A percentile compares a stretch with the other conserved stretches of the same genome.
Evolutionary conservation across 176 grass and related monocot genomes (phyloP).

Genomic region (Oryza australiensis): DNA sequence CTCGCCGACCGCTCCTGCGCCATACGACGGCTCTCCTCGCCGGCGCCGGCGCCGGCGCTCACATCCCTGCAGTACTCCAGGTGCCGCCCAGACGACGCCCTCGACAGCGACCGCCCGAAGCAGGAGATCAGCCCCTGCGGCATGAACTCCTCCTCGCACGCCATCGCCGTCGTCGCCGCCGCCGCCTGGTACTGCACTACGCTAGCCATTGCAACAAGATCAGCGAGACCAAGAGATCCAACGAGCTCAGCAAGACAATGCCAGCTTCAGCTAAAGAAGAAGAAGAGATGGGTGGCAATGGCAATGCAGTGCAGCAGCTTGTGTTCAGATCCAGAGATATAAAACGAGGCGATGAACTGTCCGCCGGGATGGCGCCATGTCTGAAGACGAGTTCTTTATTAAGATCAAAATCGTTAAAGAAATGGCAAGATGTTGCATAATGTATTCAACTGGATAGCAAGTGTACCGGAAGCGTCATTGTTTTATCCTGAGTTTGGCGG

Average conservation of each 20-base stretch:
- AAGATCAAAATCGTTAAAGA: not conserved
- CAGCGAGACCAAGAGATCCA: not conserved
- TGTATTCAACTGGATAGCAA: constrained; percentile 25
- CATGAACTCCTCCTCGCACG: constrained; percentile 39
- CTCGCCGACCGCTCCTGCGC: constrained; percentile 50
- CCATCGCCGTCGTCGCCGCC: not conserved
- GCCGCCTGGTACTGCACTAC: constrained; percentile 44
- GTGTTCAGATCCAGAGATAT: constrained; percentile 50
- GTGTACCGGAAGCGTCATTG: constrained; percentile 42
- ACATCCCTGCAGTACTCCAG: constrained; percentile 53
- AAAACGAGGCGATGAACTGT: constrained; percentile 49
- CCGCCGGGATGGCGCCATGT: constrained; percentile 44
- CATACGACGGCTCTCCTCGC: constrained; percentile 25
- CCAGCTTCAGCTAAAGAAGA: not conserved
- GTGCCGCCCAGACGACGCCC: constrained; percentile 39
- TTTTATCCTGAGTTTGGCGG: constrained; percentile 40
- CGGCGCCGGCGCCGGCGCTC: constrained; percentile 15
- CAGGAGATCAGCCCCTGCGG: constrained; percentile 47
- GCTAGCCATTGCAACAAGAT: constrained; percentile 38
- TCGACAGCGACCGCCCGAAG: constrained; percentile 59
- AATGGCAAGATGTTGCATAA: not conserved
- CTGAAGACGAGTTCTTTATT: constrained; percentile 36
- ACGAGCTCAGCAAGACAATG: not conserved
- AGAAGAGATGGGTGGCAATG: not conserved
- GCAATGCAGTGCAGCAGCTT: not conserved